These are phyloP conservation scores for Botryotinia globosa DNA, from an alignment of 2,329 filamentous ascomycete genomes.

Conservation along the genomic window DNA sequence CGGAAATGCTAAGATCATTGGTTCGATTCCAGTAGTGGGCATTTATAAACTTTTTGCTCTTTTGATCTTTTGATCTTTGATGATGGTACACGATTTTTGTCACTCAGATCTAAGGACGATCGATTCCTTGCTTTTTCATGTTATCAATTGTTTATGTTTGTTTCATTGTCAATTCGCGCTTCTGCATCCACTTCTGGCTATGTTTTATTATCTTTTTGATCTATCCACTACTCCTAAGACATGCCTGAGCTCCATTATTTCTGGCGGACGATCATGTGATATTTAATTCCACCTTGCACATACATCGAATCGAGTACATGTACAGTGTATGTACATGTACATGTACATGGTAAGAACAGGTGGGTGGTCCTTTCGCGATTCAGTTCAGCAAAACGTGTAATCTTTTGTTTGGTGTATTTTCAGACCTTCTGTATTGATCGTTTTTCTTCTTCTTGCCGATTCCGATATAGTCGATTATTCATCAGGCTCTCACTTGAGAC, in stretches of 20 bases:
- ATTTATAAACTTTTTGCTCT: neutral
- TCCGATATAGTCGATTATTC: no score
- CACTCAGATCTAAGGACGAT: neutral
- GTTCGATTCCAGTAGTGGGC: conserved; percentile 6
- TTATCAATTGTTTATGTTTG: no score
- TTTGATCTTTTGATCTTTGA: neutral
- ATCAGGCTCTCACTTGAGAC: no score
- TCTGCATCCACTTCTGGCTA: neutral
- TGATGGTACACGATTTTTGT: neutral
- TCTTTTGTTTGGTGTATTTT: neutral
- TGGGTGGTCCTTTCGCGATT: neutral
- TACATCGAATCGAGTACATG: no score
- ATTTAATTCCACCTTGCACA: neutral
- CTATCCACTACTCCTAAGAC: neutral
- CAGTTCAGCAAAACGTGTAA: neutral
- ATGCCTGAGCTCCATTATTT: neutral
- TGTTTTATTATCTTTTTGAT: neutral
- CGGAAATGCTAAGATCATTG: neutral
- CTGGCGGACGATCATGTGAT: neutral
- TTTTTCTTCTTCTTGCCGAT: no score
- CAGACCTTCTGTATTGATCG: neutral
- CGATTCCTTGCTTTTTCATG: neutral
- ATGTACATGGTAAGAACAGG: neutral
- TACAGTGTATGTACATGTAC: neutral
- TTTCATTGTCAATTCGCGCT: no score